Evolutionary conservation across 805 yeast genomes (phyloP), one percentile per base, ranked within the genome.

Genomic region (Grigorovia humatica): DNA sequence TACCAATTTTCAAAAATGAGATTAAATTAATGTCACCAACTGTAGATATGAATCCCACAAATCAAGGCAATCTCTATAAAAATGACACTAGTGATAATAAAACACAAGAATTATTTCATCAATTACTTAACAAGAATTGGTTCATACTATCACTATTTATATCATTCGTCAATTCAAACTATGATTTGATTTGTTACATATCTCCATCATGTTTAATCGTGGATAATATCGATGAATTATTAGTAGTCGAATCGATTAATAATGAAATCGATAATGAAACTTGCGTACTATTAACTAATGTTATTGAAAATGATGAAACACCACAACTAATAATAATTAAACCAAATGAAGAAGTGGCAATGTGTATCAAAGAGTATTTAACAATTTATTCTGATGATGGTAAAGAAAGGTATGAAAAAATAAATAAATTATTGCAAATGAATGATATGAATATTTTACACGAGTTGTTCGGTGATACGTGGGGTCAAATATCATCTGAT

Each of bases 221-320:
- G 18, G 57, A 61, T 42, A 65, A 64, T 49, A 57, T 63, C 23
- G 70, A 66, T 48, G 68, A 64, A 48, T 56, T 66, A 35, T 52
- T 66, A 27, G 59, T 55, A 5, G 54, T 55, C 15, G 54, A 56
- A 19, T 63, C 59, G 44, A 57, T 65, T 7, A 52, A 58, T 43
- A 55, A 58, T 27, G 68, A 65, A 49, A 64, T 66, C 40, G 70
- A 67, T 51, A 67, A 67, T 50, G 70, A 67, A 51, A 67, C 69
- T 0, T 67, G 70, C 52, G 67, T 67, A 1, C 48, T 66, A 44
- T 55, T 66, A 38, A 59, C 65, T n/a, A 66, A 66, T 52, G 52
- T 38, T 3, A 27, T 19, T 46, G 51, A 52, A 47, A 44, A 49
- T 54, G 43, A 52, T 9, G 54, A 51, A 17, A 32, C 40, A 41